Conservation (phyloP, 306 rosid genomes). For the Gillenia trifoliata region DNA sequence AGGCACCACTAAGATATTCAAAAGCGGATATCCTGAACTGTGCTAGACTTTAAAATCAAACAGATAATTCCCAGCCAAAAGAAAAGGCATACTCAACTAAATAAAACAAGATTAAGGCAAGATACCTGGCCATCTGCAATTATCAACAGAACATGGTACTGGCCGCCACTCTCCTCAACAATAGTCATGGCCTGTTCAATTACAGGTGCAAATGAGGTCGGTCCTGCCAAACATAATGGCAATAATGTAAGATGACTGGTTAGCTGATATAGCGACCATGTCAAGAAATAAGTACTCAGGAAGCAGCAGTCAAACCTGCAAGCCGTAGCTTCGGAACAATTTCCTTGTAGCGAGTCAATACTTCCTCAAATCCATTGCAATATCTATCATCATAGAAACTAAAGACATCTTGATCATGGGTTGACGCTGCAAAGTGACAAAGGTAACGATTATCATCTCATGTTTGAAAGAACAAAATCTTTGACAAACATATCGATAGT, state of each 20-base stretch:
- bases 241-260: neutral
- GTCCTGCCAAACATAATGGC: slow-evolving; percentile 50
- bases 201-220: slow-evolving; percentile 90
- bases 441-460: slow-evolving; percentile 18
- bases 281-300: neutral
- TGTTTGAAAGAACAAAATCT: slow-evolving; percentile 1
- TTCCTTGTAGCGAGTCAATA: slow-evolving; percentile 67
- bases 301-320: slow-evolving; percentile 55
- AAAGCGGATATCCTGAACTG: too few species aligned
- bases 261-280: neutral
- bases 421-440: slow-evolving; percentile 62
- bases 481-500: neutral
- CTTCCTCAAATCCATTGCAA: slow-evolving; percentile 96
- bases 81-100: slow-evolving; percentile 10
- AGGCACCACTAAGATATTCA: neutral
- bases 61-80: too few species aligned
- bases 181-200: slow-evolving; percentile 95
- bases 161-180: slow-evolving; percentile 88
- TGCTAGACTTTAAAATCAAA: too few species aligned
- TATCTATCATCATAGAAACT: slow-evolving; percentile 65
- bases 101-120: slow-evolving; percentile 10
- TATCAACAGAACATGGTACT: slow-evolving; percentile 59
- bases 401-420: slow-evolving; percentile 90
- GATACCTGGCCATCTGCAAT: slow-evolving; percentile 97
- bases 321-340: slow-evolving; percentile 75